Evolutionary conservation across 2,329 filamentous ascomycete species (phyloP), one percentile per base, ranked within the genome.

Genomic region (Xenosphaeropsis pyriputrescens): DNA sequence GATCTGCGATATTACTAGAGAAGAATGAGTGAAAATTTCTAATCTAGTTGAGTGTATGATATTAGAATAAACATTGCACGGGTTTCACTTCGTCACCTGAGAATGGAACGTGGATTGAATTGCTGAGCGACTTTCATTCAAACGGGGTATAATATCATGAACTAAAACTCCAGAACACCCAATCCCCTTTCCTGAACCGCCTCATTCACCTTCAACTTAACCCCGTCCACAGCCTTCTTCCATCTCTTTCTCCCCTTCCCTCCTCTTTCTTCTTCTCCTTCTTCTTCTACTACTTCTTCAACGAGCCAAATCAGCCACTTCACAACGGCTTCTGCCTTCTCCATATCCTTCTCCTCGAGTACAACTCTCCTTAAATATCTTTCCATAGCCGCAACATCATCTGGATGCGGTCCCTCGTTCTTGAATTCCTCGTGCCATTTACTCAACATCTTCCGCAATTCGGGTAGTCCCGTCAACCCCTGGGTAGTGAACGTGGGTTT

Each of bases 351-450:
- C 57, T 96, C 91, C 40, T 89, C 78, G 1, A 61, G 43, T 0
- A 94, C 68, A 0, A 96, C 84, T 18, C 69, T 70, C 5, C 55
- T 63, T 19, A 96, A 57, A 56, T 93, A 96, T 49, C 65, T 70
- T 38, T 69, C 72, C 42, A 96, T 64, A 29, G 88, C 76, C 31
- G 68, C 68, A 0, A 89, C 78, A 57, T 98, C 91, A 40, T 82
- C 75, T 0, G 60, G 59, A 56, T 91, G 86, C 2, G 91, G 91
- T 0, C 83, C 85, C 3, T 88, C 79, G 5, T 65, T 65, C 29
- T 57, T 62, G 43, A 89, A 93, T 42, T 79, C 75, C 2, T 61
- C 54, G 45, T 85, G 70, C 91, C 91, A 98, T 4, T 73, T 73
- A 39, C 66, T 71, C 12, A 95, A 62, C 52, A 85, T 85, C 29